Conservation (phyloP, 371 early-diverging fungal genomes). For the Capillidium rhysosporum region DNA sequence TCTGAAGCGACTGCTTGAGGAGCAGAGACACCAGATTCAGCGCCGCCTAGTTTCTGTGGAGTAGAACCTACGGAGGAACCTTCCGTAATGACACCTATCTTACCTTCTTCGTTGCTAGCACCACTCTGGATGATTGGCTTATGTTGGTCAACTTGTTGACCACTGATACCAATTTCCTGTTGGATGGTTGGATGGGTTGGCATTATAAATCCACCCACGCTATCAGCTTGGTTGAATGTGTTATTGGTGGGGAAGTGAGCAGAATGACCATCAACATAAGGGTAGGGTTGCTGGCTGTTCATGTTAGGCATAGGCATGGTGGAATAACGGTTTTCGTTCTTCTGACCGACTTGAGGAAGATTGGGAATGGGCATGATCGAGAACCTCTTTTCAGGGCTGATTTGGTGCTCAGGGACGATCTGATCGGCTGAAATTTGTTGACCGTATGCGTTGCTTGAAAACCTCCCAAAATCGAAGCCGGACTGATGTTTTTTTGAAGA, state of each 20-base stretch:
- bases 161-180: neutral
- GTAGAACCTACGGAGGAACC: too few relatives aligned
- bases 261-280: neutral
- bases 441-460: neutral
- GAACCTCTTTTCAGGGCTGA: neutral
- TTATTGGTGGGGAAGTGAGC: neutral
- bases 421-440: too few relatives aligned
- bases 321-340: neutral
- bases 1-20: too few relatives aligned
- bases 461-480: neutral
- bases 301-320: conserved; percentile 5
- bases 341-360: neutral
- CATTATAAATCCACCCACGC: neutral
- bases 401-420: too few relatives aligned
- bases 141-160: neutral
- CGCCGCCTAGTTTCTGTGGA: too few relatives aligned
- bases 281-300: neutral
- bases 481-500: too few relatives aligned
- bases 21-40: too few relatives aligned
- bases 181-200: neutral
- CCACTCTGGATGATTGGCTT: neutral
- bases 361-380: neutral
- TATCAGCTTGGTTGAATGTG: neutral
- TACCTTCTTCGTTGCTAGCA: neutral
- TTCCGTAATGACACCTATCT: too few relatives aligned